These are phyloP conservation scores for Exophiala alcalophila DNA, from an alignment of 2,329 filamentous ascomycete species.

Conservation along the genomic window DNA sequence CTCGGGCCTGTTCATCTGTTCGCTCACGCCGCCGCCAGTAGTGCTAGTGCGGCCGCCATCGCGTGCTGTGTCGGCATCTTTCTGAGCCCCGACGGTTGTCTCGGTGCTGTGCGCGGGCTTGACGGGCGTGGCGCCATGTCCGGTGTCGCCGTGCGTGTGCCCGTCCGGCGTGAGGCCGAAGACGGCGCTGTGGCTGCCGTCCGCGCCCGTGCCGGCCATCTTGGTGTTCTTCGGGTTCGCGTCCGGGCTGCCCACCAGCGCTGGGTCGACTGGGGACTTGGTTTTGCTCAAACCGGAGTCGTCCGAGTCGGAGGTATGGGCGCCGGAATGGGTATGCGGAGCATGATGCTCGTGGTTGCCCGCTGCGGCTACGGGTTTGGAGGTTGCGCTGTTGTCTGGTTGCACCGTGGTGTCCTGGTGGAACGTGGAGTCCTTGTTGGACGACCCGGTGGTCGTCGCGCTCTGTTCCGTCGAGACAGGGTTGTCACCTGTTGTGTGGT, in stretches of 20 bases:
- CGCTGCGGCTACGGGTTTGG: too few relatives aligned
- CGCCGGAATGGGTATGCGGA: constrained; percentile 2
- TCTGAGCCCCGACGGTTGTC: constrained; percentile 7
- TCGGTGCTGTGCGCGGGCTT: constrained; percentile 8
- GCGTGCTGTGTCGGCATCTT: not conserved
- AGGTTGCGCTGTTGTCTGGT: too few relatives aligned
- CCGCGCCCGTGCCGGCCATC: constrained; percentile 21
- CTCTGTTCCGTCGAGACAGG: too few relatives aligned
- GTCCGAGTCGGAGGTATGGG: not conserved
- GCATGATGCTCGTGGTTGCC: constrained; percentile 2
- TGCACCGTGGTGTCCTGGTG: too few relatives aligned
- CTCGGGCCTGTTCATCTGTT: constrained; percentile 17
- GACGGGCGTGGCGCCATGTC: constrained; percentile 1
- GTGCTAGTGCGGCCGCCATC: constrained; percentile 4
- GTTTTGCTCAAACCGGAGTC: too few relatives aligned
- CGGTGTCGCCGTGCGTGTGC: constrained; percentile 14
- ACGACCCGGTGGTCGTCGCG: too few relatives aligned
- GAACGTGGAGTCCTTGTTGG: too few relatives aligned
- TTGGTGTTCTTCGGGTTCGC: constrained; percentile 18
- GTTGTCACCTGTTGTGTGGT: too few relatives aligned
- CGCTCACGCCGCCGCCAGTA: constrained; percentile 8
- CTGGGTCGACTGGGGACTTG: constrained; percentile 26
- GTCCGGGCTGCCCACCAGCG: constrained; percentile 20
- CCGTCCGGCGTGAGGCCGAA: constrained; percentile 29
- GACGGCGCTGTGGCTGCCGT: constrained; percentile 28